phyloP scores from a whole-genome alignment of 2,329 filamentous ascomycete species.

The Coniella lustricola region DNA sequence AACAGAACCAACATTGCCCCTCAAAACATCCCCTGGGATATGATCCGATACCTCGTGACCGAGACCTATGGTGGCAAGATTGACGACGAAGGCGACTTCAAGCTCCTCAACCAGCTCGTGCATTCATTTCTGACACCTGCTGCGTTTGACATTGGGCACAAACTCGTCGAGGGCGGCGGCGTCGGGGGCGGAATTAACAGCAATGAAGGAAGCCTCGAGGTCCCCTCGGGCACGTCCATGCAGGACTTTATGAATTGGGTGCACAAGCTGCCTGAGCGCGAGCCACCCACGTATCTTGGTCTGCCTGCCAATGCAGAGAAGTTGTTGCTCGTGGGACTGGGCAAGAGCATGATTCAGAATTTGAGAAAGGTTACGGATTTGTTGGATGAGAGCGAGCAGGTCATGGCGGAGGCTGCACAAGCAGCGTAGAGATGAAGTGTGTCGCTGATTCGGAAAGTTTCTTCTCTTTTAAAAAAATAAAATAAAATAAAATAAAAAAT shows the following conservation, averaged over 20 bases:
- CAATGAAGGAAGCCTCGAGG: slow-evolving; percentile 55
- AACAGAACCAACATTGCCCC: slow-evolving; percentile 90
- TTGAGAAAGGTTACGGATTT: slow-evolving; percentile 78
- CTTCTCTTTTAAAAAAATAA: no score
- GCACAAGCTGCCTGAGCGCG: slow-evolving; percentile 82
- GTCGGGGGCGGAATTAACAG: no score
- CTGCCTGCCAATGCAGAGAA: slow-evolving; percentile 96
- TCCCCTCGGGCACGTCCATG: slow-evolving; percentile 75
- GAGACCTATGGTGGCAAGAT: slow-evolving; percentile 99
- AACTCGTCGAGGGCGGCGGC: slow-evolving; percentile 63
- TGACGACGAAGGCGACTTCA: slow-evolving; percentile 81
- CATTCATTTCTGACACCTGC: slow-evolving; percentile 71
- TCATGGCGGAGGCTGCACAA: slow-evolving; percentile 59
- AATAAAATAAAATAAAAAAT: no score
- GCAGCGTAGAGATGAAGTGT: slow-evolving; percentile 3
- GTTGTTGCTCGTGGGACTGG: slow-evolving; percentile 80
- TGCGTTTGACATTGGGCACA: slow-evolving; percentile 89
- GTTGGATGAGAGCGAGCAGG: slow-evolving; percentile 86
- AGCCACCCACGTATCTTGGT: slow-evolving; percentile 91
- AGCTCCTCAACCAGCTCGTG: slow-evolving; percentile 66
- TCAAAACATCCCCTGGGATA: slow-evolving; percentile 91
- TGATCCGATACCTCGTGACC: slow-evolving; percentile 81
- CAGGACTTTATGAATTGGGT: slow-evolving; percentile 90
- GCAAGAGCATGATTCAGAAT: slow-evolving; percentile 76
- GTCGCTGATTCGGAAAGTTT: no score